phyloP scores from a whole-genome alignment of 2,329 filamentous ascomycete species.

The Penicillium sclerotigenum region DNA sequence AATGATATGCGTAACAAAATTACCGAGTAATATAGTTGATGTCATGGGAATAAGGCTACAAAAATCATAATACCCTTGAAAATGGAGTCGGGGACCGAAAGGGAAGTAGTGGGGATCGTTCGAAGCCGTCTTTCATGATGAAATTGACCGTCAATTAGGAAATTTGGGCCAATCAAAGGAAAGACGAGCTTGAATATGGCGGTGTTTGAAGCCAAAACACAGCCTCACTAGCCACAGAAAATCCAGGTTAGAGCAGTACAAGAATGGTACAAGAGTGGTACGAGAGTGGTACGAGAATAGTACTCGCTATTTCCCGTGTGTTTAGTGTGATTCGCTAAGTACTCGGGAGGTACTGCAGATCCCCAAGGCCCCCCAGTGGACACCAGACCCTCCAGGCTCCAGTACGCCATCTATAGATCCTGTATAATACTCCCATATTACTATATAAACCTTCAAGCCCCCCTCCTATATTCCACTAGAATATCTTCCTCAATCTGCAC shows the following conservation, averaged over 20 bases:
- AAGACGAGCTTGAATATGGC: slow-evolving; percentile 1
- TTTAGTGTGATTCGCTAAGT: slow-evolving; percentile 5
- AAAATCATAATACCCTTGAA: not conserved
- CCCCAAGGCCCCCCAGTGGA: not conserved
- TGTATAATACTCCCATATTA: slow-evolving; percentile 3
- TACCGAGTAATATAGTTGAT: not conserved
- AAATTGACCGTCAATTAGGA: slow-evolving; percentile 1
- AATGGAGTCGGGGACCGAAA: not conserved
- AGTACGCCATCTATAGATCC: slow-evolving; percentile 1
- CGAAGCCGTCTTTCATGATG: not conserved
- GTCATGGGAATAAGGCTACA: not conserved
- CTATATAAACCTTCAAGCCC: not conserved
- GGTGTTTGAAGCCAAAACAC: slow-evolving; percentile 19
- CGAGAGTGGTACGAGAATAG: not conserved
- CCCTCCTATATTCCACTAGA: not conserved
- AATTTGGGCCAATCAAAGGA: slow-evolving; percentile 11
- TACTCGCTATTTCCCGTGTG: not conserved
- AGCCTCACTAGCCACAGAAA: slow-evolving; percentile 12
- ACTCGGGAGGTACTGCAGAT: slow-evolving; percentile 4
- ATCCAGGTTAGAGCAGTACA: not conserved
- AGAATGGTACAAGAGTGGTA: slow-evolving; percentile 1
- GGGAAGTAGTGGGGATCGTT: not conserved
- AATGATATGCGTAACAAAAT: slow-evolving; percentile 9
- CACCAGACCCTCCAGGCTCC: slow-evolving; percentile 16
- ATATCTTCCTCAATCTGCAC: not conserved